Evolutionary conservation across 148 eudicot genomes (phyloP).

Genomic region (Arbutus unedo): DNA sequence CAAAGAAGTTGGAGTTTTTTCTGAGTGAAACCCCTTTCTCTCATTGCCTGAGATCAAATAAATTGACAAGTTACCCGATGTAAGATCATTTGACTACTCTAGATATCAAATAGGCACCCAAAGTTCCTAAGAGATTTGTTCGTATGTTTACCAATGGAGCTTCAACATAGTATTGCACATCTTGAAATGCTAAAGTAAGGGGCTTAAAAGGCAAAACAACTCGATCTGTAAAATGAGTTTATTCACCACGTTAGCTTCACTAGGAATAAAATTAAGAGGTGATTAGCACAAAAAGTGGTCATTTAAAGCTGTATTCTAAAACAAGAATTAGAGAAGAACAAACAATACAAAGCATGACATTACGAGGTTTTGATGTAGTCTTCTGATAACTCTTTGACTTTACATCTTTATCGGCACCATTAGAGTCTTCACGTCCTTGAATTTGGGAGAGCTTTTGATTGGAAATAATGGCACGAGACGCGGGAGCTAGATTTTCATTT

Average conservation of each 20-base stretch:
- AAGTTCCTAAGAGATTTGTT: neutral
- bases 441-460: constrained; percentile 48
- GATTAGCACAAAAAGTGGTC: neutral
- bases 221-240: constrained; percentile 44
- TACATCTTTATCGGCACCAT: neutral
- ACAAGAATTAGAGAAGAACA: neutral
- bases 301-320: neutral
- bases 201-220: constrained; percentile 79
- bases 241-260: neutral
- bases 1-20: constrained; percentile 61
- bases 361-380: constrained; percentile 17
- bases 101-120: neutral
- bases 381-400: neutral
- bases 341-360: constrained; percentile 30
- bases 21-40: constrained; percentile 52
- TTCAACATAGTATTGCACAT: constrained; percentile 72
- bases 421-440: constrained; percentile 26
- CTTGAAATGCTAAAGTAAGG: constrained; percentile 51
- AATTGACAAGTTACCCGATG: neutral
- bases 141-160: constrained; percentile 49
- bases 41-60: constrained; percentile 59
- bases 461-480: constrained; percentile 63
- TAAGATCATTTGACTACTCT: neutral
- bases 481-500: constrained; percentile 48
- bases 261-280: neutral